phyloP scores from a whole-genome alignment of 2,329 filamentous ascomycete species.

The Colletotrichum musae region DNA sequence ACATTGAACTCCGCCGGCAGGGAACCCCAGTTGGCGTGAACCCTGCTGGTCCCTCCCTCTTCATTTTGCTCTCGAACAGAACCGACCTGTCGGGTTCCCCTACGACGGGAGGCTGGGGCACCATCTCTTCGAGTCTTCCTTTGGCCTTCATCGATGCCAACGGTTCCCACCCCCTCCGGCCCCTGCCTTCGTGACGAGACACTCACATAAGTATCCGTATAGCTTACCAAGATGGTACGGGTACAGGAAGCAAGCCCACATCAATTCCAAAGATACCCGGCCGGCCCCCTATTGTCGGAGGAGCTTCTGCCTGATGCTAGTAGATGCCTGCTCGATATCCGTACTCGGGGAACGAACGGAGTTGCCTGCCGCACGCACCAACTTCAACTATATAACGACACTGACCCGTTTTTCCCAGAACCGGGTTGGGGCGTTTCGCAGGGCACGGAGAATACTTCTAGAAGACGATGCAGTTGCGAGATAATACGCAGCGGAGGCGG shows the following conservation, averaged over 20 bases:
- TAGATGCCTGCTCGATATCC: constrained; percentile 1
- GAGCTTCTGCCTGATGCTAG: neutral
- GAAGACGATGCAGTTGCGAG: constrained; percentile 34
- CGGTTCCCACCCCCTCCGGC: constrained; percentile 1
- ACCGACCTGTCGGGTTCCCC: constrained; percentile 37
- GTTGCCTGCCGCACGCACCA: constrained; percentile 24
- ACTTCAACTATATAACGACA: constrained; percentile 7
- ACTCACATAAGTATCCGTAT: neutral
- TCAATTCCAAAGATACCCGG: constrained; percentile 27
- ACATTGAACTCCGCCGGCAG: constrained; percentile 31
- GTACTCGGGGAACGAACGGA: constrained; percentile 15
- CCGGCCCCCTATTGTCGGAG: constrained; percentile 15
- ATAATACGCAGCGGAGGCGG: neutral
- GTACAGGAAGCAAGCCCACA: constrained; percentile 7
- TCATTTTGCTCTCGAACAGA: constrained; percentile 35
- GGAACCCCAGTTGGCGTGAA: constrained; percentile 26
- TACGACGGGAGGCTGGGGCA: constrained; percentile 36
- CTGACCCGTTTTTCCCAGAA: constrained; percentile 19
- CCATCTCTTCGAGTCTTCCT: neutral
- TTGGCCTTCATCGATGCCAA: neutral
- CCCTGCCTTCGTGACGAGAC: constrained; percentile 12
- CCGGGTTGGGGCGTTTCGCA: constrained; percentile 27
- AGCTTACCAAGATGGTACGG: constrained; percentile 5
- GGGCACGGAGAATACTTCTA: constrained; percentile 37
- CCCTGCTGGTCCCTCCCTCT: constrained; percentile 38